Conservation (phyloP, 139 green algal species). For the Chlamydomonas sp. region DNA sequence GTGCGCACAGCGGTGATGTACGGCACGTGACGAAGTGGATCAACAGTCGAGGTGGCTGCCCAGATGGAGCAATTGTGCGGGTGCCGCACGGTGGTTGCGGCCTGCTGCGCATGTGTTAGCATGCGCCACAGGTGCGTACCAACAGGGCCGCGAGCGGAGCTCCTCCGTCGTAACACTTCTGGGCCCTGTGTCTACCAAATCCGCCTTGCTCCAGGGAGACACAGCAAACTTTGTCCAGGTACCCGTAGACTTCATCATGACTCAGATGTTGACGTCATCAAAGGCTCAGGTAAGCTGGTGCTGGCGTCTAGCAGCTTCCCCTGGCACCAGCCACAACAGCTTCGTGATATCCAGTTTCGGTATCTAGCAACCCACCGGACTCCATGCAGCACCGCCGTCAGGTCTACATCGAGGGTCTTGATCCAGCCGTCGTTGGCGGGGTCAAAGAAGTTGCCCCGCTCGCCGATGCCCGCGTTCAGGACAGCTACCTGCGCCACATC, state of each 20-base stretch:
- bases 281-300: background rate
- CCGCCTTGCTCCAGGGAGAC: too few relatives aligned
- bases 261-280: too few relatives aligned
- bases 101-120: too few relatives aligned
- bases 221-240: too few relatives aligned
- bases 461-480: conserved; percentile 84
- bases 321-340: background rate
- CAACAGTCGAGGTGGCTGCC: background rate
- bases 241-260: too few relatives aligned
- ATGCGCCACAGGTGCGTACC: too few relatives aligned
- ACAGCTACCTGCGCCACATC: conserved; percentile 54
- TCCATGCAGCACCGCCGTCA: conserved; percentile 64
- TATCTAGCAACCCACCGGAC: conserved; percentile 44
- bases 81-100: too few relatives aligned
- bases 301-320: background rate
- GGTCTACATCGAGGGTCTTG: conserved; percentile 75
- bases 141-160: too few relatives aligned
- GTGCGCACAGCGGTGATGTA: background rate
- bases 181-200: too few relatives aligned
- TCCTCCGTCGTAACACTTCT: too few relatives aligned
- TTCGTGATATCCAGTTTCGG: too few relatives aligned
- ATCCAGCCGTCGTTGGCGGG: conserved; percentile 53
- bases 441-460: conserved; percentile 60
- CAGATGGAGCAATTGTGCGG: background rate
- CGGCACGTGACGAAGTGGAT: background rate